Conservation (phyloP, 2,329 filamentous ascomycete genomes). For the Lasiodiplodia hormozganensis region DNA sequence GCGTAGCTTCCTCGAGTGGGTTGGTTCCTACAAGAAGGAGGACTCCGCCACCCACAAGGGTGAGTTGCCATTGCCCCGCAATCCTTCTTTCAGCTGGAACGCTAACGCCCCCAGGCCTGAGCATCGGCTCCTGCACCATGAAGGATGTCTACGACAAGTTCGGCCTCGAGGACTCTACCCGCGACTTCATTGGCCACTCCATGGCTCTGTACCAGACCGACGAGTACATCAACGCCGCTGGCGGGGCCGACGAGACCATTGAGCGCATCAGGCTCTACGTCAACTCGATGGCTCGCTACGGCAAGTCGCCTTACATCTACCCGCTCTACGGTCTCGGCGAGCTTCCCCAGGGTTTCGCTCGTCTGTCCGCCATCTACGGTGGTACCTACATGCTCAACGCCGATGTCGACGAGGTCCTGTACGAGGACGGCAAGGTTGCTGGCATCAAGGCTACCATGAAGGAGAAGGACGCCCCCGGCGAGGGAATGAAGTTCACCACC, state of each 20-base stretch:
- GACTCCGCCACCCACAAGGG: conserved; percentile 90
- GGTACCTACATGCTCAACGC: conserved; percentile 99
- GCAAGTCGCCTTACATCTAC: conserved; percentile 99
- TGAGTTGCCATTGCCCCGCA: conserved; percentile 51
- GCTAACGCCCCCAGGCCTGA: conserved; percentile 66
- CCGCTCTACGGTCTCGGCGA: conserved; percentile 96
- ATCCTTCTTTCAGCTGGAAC: neutral
- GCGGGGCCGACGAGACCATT: conserved; percentile 82
- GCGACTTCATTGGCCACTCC: conserved; percentile 96
- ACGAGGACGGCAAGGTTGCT: conserved; percentile 82
- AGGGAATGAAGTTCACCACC: conserved; percentile 90
- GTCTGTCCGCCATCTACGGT: conserved; percentile 96
- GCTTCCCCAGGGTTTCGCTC: conserved; percentile 95
- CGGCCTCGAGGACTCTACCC: conserved; percentile 84
- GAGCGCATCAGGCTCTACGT: conserved; percentile 95
- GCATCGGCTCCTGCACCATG: conserved; percentile 83
- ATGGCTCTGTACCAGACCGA: conserved; percentile 97
- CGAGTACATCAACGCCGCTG: conserved; percentile 77
- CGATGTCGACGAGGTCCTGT: conserved; percentile 85
- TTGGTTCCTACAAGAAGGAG: conserved; percentile 82
- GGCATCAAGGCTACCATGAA: conserved; percentile 99
- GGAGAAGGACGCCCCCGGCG: conserved; percentile 75
- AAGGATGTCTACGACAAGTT: conserved; percentile 99
- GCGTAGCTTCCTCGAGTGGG: conserved; percentile 96
- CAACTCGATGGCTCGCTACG: conserved; percentile 96